These are phyloP conservation scores for Phytopythium cucurbitacearum DNA, from an alignment of 352 stramenopile genomes.

Conservation along the genomic window DNA sequence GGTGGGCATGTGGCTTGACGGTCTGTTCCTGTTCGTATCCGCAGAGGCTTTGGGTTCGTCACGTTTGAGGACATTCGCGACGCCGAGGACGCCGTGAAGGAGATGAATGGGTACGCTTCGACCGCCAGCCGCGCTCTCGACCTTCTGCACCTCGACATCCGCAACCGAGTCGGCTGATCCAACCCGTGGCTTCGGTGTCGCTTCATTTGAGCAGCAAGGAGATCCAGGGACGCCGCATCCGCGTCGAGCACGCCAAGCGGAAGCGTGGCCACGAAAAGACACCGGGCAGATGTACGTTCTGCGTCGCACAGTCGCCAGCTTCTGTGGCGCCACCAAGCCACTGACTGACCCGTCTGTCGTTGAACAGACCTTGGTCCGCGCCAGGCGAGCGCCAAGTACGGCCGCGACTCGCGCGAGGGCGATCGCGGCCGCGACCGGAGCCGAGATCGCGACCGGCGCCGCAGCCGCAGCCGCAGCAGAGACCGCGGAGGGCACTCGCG, in stretches of 20 bases:
- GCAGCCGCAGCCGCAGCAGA: slow-evolving; percentile 37
- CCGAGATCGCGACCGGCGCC: slow-evolving; percentile 30
- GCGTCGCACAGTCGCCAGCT: background rate
- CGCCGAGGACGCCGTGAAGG: slow-evolving; percentile 69
- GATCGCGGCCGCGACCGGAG: slow-evolving; percentile 42
- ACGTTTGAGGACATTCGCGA: slow-evolving; percentile 77
- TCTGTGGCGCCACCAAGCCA: background rate
- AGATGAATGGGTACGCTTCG: slow-evolving; percentile 67
- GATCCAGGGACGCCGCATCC: slow-evolving; percentile 59
- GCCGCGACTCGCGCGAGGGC: slow-evolving; percentile 18
- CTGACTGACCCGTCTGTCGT: background rate
- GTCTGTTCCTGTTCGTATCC: background rate
- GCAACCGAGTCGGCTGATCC: slow-evolving; percentile 3
- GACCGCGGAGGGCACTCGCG: slow-evolving; percentile 36
- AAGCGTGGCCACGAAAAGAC: slow-evolving; percentile 79
- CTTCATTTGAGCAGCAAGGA: slow-evolving; percentile 49
- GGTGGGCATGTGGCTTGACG: background rate
- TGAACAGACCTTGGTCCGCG: slow-evolving; percentile 59
- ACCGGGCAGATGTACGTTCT: slow-evolving; percentile 70
- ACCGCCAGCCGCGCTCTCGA: too few species aligned
- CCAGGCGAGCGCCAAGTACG: slow-evolving; percentile 75
- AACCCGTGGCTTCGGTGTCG: background rate
- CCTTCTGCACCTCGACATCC: background rate
- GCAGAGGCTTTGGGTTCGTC: slow-evolving; percentile 71
- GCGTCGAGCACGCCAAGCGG: slow-evolving; percentile 80